phyloP scores from a whole-genome alignment of 352 stramenopile genomes.

The Blastocystis sp. region DNA sequence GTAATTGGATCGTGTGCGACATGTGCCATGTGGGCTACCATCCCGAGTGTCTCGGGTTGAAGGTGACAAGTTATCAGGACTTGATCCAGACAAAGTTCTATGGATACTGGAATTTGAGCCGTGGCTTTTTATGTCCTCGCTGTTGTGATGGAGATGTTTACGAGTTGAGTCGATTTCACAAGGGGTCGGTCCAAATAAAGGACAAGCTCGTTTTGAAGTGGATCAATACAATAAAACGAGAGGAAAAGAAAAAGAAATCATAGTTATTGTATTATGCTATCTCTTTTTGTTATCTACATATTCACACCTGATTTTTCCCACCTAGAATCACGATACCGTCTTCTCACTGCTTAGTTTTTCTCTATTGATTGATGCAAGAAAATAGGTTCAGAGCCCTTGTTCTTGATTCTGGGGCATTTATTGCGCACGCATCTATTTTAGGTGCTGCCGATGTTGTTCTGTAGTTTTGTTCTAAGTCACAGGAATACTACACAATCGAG shows the following conservation, averaged over 20 bases:
- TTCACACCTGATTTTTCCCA: not conserved
- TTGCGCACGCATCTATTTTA: not conserved
- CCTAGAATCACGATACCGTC: not conserved
- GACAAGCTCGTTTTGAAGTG: not conserved
- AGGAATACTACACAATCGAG: conserved; percentile 53
- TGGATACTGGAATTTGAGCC: conserved; percentile 19
- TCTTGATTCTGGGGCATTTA: conserved; percentile 44
- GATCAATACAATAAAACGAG: not conserved
- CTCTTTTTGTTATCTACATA: too few species aligned
- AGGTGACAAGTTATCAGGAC: not conserved
- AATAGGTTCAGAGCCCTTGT: conserved; percentile 37
- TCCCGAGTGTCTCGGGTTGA: not conserved
- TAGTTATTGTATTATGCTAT: not conserved
- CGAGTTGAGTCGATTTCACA: not conserved
- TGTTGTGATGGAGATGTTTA: conserved; percentile 18
- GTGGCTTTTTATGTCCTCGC: conserved; percentile 3
- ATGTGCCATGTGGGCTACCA: conserved; percentile 10
- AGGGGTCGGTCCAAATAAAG: not conserved
- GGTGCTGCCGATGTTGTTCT: not conserved
- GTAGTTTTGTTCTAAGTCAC: not conserved
- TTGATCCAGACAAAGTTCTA: conserved; percentile 12
- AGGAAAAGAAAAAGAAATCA: not conserved
- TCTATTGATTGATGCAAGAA: not conserved
- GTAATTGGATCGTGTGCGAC: not conserved
- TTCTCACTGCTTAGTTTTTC: not conserved